Evolutionary conservation across 2,329 filamentous ascomycete genomes (phyloP), one percentile per base, ranked within the genome.

Genomic region (Sordariomycetes sp.): DNA sequence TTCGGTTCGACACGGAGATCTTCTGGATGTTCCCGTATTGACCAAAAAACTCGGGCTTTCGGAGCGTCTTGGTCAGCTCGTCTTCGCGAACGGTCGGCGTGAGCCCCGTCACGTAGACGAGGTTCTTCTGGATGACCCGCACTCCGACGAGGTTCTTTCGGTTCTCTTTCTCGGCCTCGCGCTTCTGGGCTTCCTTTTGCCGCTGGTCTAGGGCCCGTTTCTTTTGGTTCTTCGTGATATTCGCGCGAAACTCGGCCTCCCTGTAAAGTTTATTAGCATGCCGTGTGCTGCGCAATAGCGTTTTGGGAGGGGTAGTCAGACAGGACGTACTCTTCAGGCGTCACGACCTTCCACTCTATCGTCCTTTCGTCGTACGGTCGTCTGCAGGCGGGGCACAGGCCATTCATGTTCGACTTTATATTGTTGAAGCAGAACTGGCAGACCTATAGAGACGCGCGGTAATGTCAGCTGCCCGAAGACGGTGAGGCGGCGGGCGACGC

Each of bases 391-490:
- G 94, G 94, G 72, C 94, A 99, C 59, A 97, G 81, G 40, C 93
- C 92, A 70, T 97, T 97, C 82, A 96, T 91, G 67, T 97, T 97
- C 66, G 89, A 96, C 75, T 95, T 96, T 71, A 99, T 95, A 71
- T 97, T 99, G 75, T 99, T 97, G 78, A 93, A 99, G 76, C 94
- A 99, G 75, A 99, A 99, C 78, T 99, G 95, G 74, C 94, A 99
- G 71, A 99, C 93, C 92, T 97, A 52, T n/a, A 43, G 34, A 7
- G 28, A 28, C 24, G 20, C 16, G 46, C 28, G 50, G 34, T 24
- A 35, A 53, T 22, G 32, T 43, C 2, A 40, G 25, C 14, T n/a
- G 43, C 28, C 28, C 28, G 18, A 10, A 22, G 18, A n/a, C 34
- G 54, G 4, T 32, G 28, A 51, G 18, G 22, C 11, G 18, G 5